phyloP scores from a whole-genome alignment of 805 yeast genomes.

The Debaryomyces hansenii region DNA sequence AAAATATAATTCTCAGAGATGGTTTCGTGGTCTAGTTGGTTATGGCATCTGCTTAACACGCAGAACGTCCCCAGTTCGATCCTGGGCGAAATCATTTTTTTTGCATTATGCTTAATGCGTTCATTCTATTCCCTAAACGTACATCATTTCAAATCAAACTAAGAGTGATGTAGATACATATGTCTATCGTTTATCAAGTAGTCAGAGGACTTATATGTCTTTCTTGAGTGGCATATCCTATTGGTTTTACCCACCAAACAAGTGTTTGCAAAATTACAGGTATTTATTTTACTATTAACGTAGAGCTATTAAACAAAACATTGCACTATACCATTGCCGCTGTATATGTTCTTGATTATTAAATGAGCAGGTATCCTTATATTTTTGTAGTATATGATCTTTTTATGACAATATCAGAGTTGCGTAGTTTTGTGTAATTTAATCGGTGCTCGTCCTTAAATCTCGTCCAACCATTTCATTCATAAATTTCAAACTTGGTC shows the following conservation, averaged over 20 bases:
- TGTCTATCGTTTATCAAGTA: not conserved
- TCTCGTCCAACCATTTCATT: slow-evolving; percentile 11
- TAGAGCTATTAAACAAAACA: no score
- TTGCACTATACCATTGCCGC: no score
- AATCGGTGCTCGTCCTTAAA: slow-evolving; percentile 1
- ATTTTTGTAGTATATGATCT: no score
- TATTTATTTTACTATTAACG: no score
- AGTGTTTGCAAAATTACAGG: no score
- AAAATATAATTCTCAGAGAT: not conserved
- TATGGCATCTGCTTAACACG: slow-evolving; percentile 99
- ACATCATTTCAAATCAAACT: no score
- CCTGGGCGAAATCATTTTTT: slow-evolving; percentile 96
- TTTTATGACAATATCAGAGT: no score
- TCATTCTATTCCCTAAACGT: not conserved
- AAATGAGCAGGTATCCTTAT: no score
- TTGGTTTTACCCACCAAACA: no score
- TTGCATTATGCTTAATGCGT: slow-evolving; percentile 11
- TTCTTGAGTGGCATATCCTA: no score
- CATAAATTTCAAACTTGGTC: not conserved
- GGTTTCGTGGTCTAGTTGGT: slow-evolving; percentile 94
- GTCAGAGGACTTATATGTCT: not conserved
- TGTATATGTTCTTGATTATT: no score
- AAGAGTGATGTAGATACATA: no score
- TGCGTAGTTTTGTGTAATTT: slow-evolving; percentile 8
- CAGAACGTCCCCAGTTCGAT: slow-evolving; percentile 99